These are phyloP conservation scores for Beauveria sp. DNA, from an alignment of 2,329 filamentous ascomycete species.

Conservation along the genomic window DNA sequence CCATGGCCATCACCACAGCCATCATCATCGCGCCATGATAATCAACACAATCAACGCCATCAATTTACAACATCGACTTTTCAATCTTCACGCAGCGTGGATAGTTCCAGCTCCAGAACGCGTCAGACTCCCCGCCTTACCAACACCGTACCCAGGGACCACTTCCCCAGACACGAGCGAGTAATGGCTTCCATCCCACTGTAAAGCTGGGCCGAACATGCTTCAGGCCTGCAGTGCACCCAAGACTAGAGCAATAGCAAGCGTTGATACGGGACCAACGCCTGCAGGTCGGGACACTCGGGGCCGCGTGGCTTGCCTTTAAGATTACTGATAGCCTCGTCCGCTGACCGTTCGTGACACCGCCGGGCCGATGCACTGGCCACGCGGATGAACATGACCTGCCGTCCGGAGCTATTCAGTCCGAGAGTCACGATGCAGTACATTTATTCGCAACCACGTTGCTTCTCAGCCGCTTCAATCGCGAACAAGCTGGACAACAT, in stretches of 20 bases:
- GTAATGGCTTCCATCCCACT: not conserved
- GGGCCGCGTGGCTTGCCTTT: constrained; percentile 1
- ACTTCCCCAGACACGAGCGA: constrained; percentile 3
- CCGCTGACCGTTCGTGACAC: not conserved
- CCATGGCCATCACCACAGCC: not conserved
- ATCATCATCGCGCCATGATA: too few species aligned
- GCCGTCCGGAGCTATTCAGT: not conserved
- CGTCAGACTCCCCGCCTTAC: not conserved
- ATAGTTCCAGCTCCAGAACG: not conserved
- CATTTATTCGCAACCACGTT: not conserved
- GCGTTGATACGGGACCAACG: too few species aligned
- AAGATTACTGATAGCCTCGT: not conserved
- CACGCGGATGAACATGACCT: not conserved
- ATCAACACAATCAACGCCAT: too few species aligned
- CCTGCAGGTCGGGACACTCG: not conserved
- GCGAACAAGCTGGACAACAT: not conserved
- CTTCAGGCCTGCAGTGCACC: not conserved
- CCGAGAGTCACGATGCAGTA: not conserved
- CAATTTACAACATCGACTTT: not conserved
- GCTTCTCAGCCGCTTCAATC: not conserved
- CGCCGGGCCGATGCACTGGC: not conserved
- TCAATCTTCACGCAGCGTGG: not conserved
- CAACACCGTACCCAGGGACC: constrained; percentile 5
- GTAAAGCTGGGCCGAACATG: not conserved
- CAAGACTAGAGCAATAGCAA: not conserved